Percentiles rank a stretch among this genome's conserved stretches.
These are phyloP conservation scores for Anthoceros angustus DNA, from an alignment of 225 moss, liverwort and hornwort genomes.

Conservation along the genomic window DNA sequence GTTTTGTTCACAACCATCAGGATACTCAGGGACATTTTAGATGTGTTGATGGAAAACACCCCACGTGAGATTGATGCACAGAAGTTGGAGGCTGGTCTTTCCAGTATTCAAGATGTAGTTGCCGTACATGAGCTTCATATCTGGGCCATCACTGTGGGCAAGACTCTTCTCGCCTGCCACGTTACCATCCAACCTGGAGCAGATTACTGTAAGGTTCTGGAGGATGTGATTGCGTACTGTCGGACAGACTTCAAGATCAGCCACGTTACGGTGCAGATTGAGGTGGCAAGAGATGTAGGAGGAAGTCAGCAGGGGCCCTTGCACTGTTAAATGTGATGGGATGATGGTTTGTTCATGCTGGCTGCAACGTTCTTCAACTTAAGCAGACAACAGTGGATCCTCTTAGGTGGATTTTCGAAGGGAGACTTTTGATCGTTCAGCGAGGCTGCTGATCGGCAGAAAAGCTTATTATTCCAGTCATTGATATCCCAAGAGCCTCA, in stretches of 20 bases:
- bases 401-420: no score
- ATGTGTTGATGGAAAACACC: slow-evolving; percentile 62
- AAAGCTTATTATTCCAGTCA: no score
- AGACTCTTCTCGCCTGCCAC: slow-evolving; percentile 57
- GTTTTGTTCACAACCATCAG: slow-evolving; percentile 45
- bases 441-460: no score
- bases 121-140: slow-evolving; percentile 63
- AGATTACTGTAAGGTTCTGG: slow-evolving; percentile 44
- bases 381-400: no score
- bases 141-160: slow-evolving; percentile 60
- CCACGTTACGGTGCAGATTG: slow-evolving; percentile 89
- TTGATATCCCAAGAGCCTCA: no score
- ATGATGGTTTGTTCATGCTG: no score
- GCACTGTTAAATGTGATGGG: no score
- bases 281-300: slow-evolving; percentile 9
- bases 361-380: no score
- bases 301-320: no score
- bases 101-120: slow-evolving; percentile 33
- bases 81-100: slow-evolving; percentile 36
- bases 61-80: slow-evolving; percentile 53
- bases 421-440: no score
- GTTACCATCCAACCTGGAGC: slow-evolving; percentile 32
- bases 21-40: slow-evolving; percentile 42
- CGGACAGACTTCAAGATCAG: slow-evolving; percentile 53
- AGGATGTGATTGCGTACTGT: slow-evolving; percentile 49